A percentile compares a stretch with the other conserved stretches of the same genome.
Evolutionary conservation across 2,329 filamentous ascomycete genomes (phyloP).

Genomic region (Chrysoporthe austroafricana): DNA sequence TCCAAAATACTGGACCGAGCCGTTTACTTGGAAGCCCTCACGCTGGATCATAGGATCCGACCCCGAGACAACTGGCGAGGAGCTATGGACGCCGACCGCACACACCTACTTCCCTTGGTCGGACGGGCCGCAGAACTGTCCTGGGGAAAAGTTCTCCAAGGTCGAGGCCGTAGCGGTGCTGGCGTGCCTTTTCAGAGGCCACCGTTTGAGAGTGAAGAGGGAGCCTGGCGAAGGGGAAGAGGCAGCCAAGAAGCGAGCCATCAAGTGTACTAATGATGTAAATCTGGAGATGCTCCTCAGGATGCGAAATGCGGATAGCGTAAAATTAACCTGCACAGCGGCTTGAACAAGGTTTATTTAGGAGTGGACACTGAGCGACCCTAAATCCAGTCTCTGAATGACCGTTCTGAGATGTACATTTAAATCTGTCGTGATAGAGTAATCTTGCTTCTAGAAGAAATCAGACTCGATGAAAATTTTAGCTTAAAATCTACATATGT

Average conservation of each 20-base stretch:
- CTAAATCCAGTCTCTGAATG: no score
- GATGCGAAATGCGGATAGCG: constrained; percentile 30
- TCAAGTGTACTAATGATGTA: constrained; percentile 30
- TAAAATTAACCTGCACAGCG: constrained; percentile 26
- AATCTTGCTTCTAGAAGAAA: neutral
- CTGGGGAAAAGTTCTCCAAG: constrained; percentile 32
- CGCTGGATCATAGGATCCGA: constrained; percentile 23
- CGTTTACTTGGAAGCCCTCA: constrained; percentile 24
- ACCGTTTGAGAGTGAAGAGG: constrained; percentile 27
- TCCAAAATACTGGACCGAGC: constrained; percentile 25
- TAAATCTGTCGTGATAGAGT: no score
- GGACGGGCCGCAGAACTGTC: constrained; percentile 32
- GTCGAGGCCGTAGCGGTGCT: constrained; percentile 32
- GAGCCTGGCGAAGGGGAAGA: constrained; percentile 26
- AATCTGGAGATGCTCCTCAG: constrained; percentile 32
- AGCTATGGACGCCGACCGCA: constrained; percentile 22
- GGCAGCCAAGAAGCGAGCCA: constrained; percentile 13
- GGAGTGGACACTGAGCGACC: neutral
- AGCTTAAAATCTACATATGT: no score
- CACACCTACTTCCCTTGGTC: constrained; percentile 32
- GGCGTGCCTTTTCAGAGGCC: constrained; percentile 27
- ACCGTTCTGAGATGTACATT: no score
- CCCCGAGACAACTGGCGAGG: neutral
- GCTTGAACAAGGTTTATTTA: neutral
- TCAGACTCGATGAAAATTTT: neutral